A percentile compares a stretch with the other conserved stretches of the same genome.
Evolutionary conservation across 1,284 basidiomycete genomes (phyloP).

Genomic region (Moesziomyces sp.): DNA sequence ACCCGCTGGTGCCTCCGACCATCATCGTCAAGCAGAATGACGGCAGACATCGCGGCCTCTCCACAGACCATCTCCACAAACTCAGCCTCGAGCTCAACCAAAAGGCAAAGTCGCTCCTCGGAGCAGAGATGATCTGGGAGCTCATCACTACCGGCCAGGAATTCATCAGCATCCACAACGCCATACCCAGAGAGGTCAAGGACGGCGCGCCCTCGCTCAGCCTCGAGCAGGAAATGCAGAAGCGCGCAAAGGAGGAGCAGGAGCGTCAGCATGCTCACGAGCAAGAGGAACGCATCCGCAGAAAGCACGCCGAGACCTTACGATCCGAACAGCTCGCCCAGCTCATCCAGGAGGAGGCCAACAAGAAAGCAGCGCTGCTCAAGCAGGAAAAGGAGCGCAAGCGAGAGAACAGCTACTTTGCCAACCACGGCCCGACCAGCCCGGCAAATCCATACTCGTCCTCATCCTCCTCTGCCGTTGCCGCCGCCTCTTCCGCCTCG

Average conservation of each 20-base stretch:
- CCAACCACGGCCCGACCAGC: conserved; percentile 22
- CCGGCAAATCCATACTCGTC: conserved; percentile 14
- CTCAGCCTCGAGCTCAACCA: conserved; percentile 45
- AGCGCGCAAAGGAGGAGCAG: conserved; percentile 54
- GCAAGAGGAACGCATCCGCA: conserved; percentile 34
- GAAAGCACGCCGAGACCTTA: conserved; percentile 41
- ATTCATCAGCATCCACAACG: conserved; percentile 57
- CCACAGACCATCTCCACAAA: conserved; percentile 27
- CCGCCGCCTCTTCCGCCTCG: conserved; percentile 2
- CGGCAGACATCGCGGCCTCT: conserved; percentile 46
- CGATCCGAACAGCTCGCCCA: conserved; percentile 55
- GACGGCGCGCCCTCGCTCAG: conserved; percentile 49
- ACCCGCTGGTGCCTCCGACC: conserved; percentile 53
- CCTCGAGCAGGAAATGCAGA: conserved; percentile 63
- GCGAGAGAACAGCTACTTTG: conserved; percentile 37
- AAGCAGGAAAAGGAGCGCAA: conserved; percentile 49
- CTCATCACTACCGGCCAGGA: conserved; percentile 61
- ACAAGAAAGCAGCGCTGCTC: conserved; percentile 51
- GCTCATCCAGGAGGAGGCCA: conserved; percentile 56
- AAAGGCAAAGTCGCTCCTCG: conserved; percentile 57
- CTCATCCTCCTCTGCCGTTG: background rate
- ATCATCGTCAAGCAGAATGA: conserved; percentile 50
- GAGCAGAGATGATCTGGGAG: conserved; percentile 68
- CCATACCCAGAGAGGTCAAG: conserved; percentile 29
- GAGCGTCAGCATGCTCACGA: conserved; percentile 30